Evolutionary conservation across 73 alveolate species (phyloP).

Genomic region (Paraurostyla sp.): DNA sequence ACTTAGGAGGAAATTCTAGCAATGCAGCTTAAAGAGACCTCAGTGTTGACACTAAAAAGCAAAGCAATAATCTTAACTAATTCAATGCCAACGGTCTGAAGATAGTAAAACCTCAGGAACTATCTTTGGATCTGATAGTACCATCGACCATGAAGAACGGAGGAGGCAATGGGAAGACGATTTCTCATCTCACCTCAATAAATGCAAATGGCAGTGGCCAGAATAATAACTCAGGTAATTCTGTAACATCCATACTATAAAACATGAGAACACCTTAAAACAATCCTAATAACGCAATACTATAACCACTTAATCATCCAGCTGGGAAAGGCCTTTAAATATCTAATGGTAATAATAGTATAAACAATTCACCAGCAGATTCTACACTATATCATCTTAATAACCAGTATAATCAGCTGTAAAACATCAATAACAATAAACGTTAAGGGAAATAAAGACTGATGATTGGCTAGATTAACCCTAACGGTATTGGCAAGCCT

Average conservation of each 20-base stretch:
- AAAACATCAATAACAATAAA: not conserved
- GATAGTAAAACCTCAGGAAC: slow-evolving; percentile 52
- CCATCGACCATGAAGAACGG: slow-evolving; percentile 52
- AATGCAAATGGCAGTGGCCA: slow-evolving; percentile 3
- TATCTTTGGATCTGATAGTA: slow-evolving; percentile 35
- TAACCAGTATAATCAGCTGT: not conserved
- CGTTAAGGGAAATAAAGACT: slow-evolving; percentile 4
- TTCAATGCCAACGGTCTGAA: slow-evolving; percentile 13
- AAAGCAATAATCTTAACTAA: not conserved
- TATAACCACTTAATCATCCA: slow-evolving; percentile 12
- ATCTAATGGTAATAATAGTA: not conserved
- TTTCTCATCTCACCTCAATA: too few species aligned
- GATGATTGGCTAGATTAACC: slow-evolving; percentile 37
- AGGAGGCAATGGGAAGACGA: too few species aligned
- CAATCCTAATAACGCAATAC: slow-evolving; percentile 4
- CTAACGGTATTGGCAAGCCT: slow-evolving; percentile 35
- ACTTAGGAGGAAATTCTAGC: not conserved
- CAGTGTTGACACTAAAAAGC: not conserved
- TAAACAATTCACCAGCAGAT: slow-evolving; percentile 7
- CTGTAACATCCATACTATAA: slow-evolving; percentile 7
- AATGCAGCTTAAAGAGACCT: slow-evolving; percentile 8
- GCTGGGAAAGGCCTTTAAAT: too few species aligned
- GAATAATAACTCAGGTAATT: not conserved
- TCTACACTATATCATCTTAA: slow-evolving; percentile 15
- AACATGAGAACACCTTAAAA: slow-evolving; percentile 58